Evolutionary conservation across 2,329 filamentous ascomycete species (phyloP), one percentile per base, ranked within the genome.

Genomic region (Didymella sp.): DNA sequence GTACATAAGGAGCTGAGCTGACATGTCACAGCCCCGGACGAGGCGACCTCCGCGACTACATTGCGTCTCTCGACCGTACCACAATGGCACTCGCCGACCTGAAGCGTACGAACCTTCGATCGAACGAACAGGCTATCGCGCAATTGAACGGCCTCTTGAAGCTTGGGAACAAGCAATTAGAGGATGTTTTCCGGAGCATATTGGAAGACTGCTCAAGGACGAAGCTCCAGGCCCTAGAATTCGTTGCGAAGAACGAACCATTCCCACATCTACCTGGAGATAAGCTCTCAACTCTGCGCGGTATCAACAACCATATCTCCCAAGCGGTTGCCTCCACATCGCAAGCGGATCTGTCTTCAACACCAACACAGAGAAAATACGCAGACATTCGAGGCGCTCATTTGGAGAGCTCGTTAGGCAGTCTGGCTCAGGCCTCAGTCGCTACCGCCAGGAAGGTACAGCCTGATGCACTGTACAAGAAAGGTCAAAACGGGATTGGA

Each of bases 401-500:
- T 74, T 82, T 99, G n/a, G 85, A 89, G 4, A 83, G 84, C 15
- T 93, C 90, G 9, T 77, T 99, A 62, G 87, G 91, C 59, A 98
- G 96, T 73, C 82, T 98, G 42, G 91, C 95, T 2, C 87, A 91
- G 37, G 94, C 94, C 15, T 96, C 92, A 28, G 73, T 82, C 81
- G 96, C 73, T 89, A 92, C 80, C 89, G 92, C 45, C 84, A 90
- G 76, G 21, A 92, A 91, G 77, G 87, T 87, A 51, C 80, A 82
- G 13, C 84, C 89, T 1, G 91, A 94, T 73, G 90, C 91, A 2
- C 85, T 96, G 9, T 99, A 99, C 76, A 87, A 88, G 57, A 85
- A 90, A 57, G 94, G 93, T 13, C 95, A 91, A 21, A 98, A 95
- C 75, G 94, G 92, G 4, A 96, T 99, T 57, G 88, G 89, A 2